Base-by-base conservation (phyloP, 768 basidiomycete species). In the Bullera alba region DNA sequence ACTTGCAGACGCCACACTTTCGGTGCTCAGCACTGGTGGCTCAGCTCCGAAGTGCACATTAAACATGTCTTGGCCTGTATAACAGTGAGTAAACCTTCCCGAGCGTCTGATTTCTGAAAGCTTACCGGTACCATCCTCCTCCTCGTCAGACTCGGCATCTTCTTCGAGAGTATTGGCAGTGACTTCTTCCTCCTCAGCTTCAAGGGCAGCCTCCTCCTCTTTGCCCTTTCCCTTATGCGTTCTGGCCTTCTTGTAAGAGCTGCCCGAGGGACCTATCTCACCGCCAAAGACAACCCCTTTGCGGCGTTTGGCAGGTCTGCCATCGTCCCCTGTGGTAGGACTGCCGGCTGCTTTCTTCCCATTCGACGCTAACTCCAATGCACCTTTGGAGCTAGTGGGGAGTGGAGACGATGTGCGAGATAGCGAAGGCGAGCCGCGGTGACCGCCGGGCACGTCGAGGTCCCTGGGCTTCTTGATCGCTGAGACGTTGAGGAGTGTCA, bases 401-500 rank as follows among this genome's bases (percentile, higher is more conserved):
- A n/a, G 22, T 21, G 41, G 32, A 22, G 35, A 32, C 42, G 30
- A 43, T 26, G 36, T 44, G 37, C 41, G 48, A 34, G 41, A 27
- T 48, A 56, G 44, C 15, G 34, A 22, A 17, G 58, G 56, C 29
- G 61, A 52, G 30, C 59, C 57, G 35, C 63, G 47, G 42, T 65
- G 54, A 23, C 64, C 70, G 10, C 70, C 70, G 22, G 70, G 70
- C 7, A 53, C 7, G 46, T 72, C 70, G 23, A 60, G 48, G 16
- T 65, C 68, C 14, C 57, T 38, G 17, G 70, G 70, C 22, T 56
- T 45, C 65, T 83, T 89, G 2, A 83, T 81, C 0, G 87, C 86
- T 28, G 87, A 88, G 2, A 91, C 86, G 67, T 95, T 96, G 4
- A 95, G 77, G 1, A 95, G 80, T 0, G 91, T 93, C 25, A 95